Evolutionary conservation across 139 green algal genomes (phyloP).

Genomic region (Eudorina sp.): DNA sequence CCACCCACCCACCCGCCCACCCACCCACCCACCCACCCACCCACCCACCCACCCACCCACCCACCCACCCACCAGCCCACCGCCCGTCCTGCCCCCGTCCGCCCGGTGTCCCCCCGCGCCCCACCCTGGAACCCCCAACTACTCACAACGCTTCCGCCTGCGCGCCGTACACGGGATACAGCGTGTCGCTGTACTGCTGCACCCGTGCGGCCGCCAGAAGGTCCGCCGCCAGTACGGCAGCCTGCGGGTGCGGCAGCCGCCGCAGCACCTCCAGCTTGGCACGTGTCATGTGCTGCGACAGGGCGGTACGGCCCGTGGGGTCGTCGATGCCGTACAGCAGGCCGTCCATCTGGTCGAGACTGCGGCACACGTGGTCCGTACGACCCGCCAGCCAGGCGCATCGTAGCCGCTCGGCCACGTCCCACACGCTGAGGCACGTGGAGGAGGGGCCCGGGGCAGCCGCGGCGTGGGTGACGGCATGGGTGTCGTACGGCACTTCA

Average conservation of each 20-base stretch:
- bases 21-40: too few species aligned
- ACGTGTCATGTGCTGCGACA: constrained; percentile 9
- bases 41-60: neutral
- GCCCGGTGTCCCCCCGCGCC: too few species aligned
- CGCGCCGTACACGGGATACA: neutral
- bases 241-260: constrained; percentile 6
- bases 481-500: too few species aligned
- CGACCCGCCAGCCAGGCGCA: constrained; percentile 10
- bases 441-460: too few species aligned
- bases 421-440: constrained; percentile 18
- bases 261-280: constrained; percentile 44
- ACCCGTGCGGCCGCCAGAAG: constrained; percentile 6
- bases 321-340: constrained; percentile 36
- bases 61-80: too few species aligned
- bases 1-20: too few species aligned
- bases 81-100: neutral
- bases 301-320: neutral
- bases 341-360: constrained; percentile 13
- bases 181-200: constrained; percentile 6
- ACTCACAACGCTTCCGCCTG: constrained; percentile 20
- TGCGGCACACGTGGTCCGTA: neutral
- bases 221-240: constrained; percentile 15
- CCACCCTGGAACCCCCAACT: too few species aligned
- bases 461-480: too few species aligned
- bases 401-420: constrained; percentile 41